Conservation (phyloP, 352 stramenopile genomes). For the Globisporangium spiculum region DNA sequence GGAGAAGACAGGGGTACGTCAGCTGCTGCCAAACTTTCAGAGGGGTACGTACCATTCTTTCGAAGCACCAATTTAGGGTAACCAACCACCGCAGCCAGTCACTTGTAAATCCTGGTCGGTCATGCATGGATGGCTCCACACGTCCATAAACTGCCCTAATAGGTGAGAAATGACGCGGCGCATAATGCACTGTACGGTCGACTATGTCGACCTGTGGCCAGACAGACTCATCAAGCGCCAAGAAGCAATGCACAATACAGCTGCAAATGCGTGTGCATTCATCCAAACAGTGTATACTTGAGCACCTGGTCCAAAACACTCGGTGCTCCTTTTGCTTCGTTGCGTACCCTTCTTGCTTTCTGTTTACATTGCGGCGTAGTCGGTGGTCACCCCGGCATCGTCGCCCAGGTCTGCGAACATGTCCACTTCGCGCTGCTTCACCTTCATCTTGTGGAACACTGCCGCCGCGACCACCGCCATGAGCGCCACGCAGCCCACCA, state of each 20-base stretch:
- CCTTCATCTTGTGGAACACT: slow-evolving; percentile 13
- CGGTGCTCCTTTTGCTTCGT: background rate
- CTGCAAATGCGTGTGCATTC: background rate
- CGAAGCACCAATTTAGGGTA: background rate
- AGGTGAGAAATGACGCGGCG: too few relatives aligned
- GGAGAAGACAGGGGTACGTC: too few relatives aligned
- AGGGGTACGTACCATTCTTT: too few relatives aligned
- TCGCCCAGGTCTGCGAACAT: slow-evolving; percentile 15
- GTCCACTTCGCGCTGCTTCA: slow-evolving; percentile 18
- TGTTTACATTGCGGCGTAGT: slow-evolving; percentile 17
- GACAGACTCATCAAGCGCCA: too few relatives aligned
- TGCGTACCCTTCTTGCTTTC: background rate
- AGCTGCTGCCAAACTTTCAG: too few relatives aligned
- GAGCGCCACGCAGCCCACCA: slow-evolving; percentile 6
- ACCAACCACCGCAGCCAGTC: too few relatives aligned
- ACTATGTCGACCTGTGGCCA: too few relatives aligned
- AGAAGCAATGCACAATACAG: background rate
- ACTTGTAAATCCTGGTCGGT: too few relatives aligned
- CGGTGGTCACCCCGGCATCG: slow-evolving; percentile 10
- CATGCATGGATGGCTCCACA: too few relatives aligned
- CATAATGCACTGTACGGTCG: too few relatives aligned
- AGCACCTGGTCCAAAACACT: background rate
- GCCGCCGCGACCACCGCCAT: slow-evolving; percentile 9
- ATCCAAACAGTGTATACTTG: background rate
- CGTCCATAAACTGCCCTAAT: too few relatives aligned